These are phyloP conservation scores for Cercospora brassicicola DNA, from an alignment of 2,329 filamentous ascomycete species.

Conservation along the genomic window DNA sequence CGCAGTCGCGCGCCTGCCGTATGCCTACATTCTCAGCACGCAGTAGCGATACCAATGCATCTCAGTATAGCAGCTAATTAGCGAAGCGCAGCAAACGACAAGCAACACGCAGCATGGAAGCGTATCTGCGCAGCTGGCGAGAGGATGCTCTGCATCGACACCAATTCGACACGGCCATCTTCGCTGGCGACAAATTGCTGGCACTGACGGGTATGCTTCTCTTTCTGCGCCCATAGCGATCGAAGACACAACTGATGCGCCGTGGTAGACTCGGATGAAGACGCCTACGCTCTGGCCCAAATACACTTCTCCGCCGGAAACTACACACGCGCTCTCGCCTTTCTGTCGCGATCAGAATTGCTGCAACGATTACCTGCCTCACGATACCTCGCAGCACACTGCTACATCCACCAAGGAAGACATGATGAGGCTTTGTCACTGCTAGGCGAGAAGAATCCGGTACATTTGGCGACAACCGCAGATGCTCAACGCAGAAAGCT, in stretches of 20 bases:
- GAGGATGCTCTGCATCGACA: slow-evolving; percentile 94
- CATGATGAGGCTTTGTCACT: slow-evolving; percentile 84
- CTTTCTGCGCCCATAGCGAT: not conserved
- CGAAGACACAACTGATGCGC: slow-evolving; percentile 5
- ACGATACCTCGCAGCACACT: slow-evolving; percentile 89
- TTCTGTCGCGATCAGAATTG: slow-evolving; percentile 81
- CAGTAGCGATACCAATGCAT: slow-evolving; percentile 9
- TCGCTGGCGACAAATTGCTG: slow-evolving; percentile 93
- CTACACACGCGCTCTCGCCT: slow-evolving; percentile 85
- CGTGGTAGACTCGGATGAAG: slow-evolving; percentile 76
- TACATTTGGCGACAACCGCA: slow-evolving; percentile 72
- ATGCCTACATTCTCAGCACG: slow-evolving; percentile 3
- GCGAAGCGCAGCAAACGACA: not conserved
- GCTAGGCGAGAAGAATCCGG: slow-evolving; percentile 91
- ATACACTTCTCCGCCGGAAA: slow-evolving; percentile 95
- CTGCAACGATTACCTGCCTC: slow-evolving; percentile 80
- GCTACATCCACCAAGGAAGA: slow-evolving; percentile 86
- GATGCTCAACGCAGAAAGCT: slow-evolving; percentile 69
- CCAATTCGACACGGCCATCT: slow-evolving; percentile 94
- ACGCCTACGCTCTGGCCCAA: slow-evolving; percentile 97
- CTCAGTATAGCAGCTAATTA: not conserved
- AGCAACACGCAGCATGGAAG: slow-evolving; percentile 68
- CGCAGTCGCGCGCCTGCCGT: not conserved
- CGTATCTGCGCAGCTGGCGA: slow-evolving; percentile 88
- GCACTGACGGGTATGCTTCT: slow-evolving; percentile 76